These are phyloP conservation scores for Trichosporon sp. DNA, from an alignment of 1,284 basidiomycete genomes.

Conservation along the genomic window DNA sequence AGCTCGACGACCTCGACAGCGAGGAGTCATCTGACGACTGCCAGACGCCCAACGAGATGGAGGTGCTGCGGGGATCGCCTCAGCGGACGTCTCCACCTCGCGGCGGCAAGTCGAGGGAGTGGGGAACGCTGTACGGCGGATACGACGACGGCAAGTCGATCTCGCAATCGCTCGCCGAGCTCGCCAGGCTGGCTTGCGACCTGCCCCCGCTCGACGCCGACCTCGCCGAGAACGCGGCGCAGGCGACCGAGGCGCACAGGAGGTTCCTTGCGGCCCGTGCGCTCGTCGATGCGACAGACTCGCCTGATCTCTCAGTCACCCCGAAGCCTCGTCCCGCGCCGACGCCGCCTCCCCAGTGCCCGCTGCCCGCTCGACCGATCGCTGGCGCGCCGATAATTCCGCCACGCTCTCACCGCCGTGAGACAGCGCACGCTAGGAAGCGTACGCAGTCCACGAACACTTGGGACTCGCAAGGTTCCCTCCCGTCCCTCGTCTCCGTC, in stretches of 20 bases:
- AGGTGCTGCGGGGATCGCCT: neutral
- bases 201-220: conserved; percentile 15
- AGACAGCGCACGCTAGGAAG: neutral
- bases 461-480: conserved; percentile 30
- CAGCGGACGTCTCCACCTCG: neutral
- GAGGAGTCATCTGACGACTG: conserved; percentile 9
- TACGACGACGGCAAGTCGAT: conserved; percentile 20
- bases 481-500: conserved; percentile 37
- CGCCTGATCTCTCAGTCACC: neutral
- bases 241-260: neutral
- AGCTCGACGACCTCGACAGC: conserved; percentile 11
- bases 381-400: neutral
- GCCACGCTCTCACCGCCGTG: neutral
- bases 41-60: neutral
- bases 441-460: conserved; percentile 8
- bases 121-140: conserved; percentile 9
- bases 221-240: conserved; percentile 4
- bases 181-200: conserved; percentile 17
- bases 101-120: conserved; percentile 9
- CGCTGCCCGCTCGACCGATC: neutral
- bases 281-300: conserved; percentile 9
- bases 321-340: neutral
- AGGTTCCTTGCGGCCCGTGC: conserved; percentile 1
- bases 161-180: conserved; percentile 19
- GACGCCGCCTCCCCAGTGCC: neutral